Percentiles rank a stretch among this genome's conserved stretches.
Conservation (phyloP, 371 early-diverging fungal genomes). For the Mucor indicus region DNA sequence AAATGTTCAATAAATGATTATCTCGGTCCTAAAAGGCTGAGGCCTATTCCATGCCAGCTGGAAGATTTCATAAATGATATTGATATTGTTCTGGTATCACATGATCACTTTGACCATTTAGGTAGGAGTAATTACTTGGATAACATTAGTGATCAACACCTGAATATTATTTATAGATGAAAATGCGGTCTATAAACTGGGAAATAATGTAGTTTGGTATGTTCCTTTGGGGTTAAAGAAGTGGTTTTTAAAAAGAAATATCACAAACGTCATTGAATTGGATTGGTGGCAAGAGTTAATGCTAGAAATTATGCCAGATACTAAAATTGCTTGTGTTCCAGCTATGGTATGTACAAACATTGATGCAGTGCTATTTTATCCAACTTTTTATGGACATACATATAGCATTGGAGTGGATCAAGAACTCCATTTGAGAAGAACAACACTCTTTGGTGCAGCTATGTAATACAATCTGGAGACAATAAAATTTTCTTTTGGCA, state of each 20-base stretch:
- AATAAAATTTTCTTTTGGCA: conserved; percentile 57
- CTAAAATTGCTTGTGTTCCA: conserved; percentile 53
- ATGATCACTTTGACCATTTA: conserved; percentile 63
- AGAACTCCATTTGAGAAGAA: conserved; percentile 60
- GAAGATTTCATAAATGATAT: conserved; percentile 46
- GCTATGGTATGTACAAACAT: conserved; percentile 47
- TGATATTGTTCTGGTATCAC: conserved; percentile 59
- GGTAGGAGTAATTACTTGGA: conserved; percentile 21
- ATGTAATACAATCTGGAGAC: conserved; percentile 40
- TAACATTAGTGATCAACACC: neutral
- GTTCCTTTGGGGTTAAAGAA: conserved; percentile 53
- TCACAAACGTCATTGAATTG: conserved; percentile 49
- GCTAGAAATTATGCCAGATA: conserved; percentile 36
- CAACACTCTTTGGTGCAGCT: conserved; percentile 58
- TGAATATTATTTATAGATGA: no score
- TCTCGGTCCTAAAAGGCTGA: conserved; percentile 51
- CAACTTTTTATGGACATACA: no score
- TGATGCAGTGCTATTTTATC: no score
- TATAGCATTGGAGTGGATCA: conserved; percentile 61
- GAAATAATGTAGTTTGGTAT: conserved; percentile 60
- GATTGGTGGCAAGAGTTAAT: conserved; percentile 63
- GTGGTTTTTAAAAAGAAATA: conserved; percentile 49
- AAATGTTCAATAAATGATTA: conserved; percentile 39
- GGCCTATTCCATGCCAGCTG: conserved; percentile 54
- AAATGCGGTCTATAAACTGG: conserved; percentile 45